These are phyloP conservation scores for Moniliella sp. DNA, from an alignment of 1,284 basidiomycete genomes.

Conservation along the genomic window DNA sequence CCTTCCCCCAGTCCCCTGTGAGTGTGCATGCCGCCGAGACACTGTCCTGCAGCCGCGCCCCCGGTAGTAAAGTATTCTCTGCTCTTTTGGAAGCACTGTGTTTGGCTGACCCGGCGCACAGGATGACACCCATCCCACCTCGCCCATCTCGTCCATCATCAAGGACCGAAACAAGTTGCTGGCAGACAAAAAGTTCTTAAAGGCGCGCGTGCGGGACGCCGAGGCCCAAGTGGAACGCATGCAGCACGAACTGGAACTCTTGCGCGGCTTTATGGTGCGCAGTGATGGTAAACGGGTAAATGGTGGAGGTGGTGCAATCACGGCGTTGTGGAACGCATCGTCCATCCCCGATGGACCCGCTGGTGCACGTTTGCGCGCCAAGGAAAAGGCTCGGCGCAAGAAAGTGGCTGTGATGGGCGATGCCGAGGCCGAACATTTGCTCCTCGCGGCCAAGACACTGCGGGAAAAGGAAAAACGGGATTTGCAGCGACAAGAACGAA, in stretches of 20 bases:
- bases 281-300: not conserved
- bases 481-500: too few relatives aligned
- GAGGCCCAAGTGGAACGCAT: conserved; percentile 26
- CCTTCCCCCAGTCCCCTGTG: too few relatives aligned
- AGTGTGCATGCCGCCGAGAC: too few relatives aligned
- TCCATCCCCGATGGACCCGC: not conserved
- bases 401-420: conserved; percentile 31
- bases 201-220: conserved; percentile 19
- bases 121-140: too few relatives aligned
- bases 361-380: not conserved
- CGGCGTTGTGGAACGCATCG: not conserved
- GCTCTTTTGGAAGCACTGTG: too few relatives aligned
- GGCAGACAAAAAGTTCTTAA: conserved; percentile 27
- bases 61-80: too few relatives aligned
- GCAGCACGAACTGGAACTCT: conserved; percentile 20
- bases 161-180: conserved; percentile 26
- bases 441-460: conserved; percentile 27
- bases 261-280: conserved; percentile 23
- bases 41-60: too few relatives aligned
- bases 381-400: not conserved
- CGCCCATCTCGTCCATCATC: conserved; percentile 3
- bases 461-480: not conserved
- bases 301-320: conserved; percentile 3
- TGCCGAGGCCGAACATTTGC: conserved; percentile 36
- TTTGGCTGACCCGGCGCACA: too few relatives aligned